Evolutionary conservation across 768 basidiomycete species (phyloP).

Genomic region (Lyophyllum semitale): DNA sequence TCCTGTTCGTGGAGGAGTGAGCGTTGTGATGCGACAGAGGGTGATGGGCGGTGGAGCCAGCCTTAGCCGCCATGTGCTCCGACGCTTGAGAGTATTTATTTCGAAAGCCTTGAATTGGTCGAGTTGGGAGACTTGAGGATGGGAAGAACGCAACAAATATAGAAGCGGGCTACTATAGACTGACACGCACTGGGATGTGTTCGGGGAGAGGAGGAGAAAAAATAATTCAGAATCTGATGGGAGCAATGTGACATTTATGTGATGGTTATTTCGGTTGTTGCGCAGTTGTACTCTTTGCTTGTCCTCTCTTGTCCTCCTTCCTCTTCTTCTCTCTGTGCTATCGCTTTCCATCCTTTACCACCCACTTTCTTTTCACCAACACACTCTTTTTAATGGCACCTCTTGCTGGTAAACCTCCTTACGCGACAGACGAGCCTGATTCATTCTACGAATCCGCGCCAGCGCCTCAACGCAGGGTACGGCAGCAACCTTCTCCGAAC

Average conservation of each 20-base stretch:
- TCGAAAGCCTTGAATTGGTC: no score
- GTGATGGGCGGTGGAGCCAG: no score
- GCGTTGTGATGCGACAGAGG: no score
- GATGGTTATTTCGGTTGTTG: not conserved
- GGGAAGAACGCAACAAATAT: no score
- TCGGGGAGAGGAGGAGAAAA: no score
- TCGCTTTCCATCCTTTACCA: slow-evolving; percentile 3
- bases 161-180: no score
- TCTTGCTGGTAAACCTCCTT: slow-evolving; percentile 64
- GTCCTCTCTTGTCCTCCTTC: not conserved
- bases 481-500: slow-evolving; percentile 47
- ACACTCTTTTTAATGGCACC: slow-evolving; percentile 37
- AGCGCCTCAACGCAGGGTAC: slow-evolving; percentile 41
- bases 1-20: no score
- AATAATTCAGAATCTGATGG: slow-evolving; percentile 1
- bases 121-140: no score
- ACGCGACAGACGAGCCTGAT: slow-evolving; percentile 70
- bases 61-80: no score
- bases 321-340: slow-evolving; percentile 3
- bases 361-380: slow-evolving; percentile 17
- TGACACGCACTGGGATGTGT: no score
- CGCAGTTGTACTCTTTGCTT: not conserved
- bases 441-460: slow-evolving; percentile 53
- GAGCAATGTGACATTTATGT: slow-evolving; percentile 4
- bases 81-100: no score